These are phyloP conservation scores for Globisporangium cederbergense DNA, from an alignment of 352 stramenopile genomes.

Conservation along the genomic window DNA sequence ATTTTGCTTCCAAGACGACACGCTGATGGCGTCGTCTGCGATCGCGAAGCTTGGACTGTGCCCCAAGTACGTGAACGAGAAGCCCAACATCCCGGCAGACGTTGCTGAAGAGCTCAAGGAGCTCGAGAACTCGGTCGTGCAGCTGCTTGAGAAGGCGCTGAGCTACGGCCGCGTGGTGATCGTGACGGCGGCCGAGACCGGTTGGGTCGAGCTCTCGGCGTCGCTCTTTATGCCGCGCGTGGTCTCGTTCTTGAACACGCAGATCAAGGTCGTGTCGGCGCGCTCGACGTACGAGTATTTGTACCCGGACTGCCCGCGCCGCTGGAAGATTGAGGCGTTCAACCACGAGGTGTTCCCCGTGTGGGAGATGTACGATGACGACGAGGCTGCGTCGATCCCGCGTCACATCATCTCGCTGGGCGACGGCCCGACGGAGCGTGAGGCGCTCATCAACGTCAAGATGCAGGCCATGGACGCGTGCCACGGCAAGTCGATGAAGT, in stretches of 20 bases:
- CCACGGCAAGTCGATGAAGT: slow-evolving; percentile 87
- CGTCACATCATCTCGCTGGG: slow-evolving; percentile 80
- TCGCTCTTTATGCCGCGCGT: slow-evolving; percentile 86
- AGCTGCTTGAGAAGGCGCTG: slow-evolving; percentile 69
- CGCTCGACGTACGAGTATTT: slow-evolving; percentile 87
- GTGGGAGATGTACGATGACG: slow-evolving; percentile 66
- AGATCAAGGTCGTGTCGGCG: slow-evolving; percentile 89
- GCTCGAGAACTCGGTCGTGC: slow-evolving; percentile 73
- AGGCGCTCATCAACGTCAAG: slow-evolving; percentile 84
- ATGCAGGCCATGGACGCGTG: slow-evolving; percentile 78
- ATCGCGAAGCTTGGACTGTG: slow-evolving; percentile 78
- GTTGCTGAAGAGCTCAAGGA: slow-evolving; percentile 71
- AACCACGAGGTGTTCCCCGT: slow-evolving; percentile 81
- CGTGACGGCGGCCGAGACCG: slow-evolving; percentile 85
- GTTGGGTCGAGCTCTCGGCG: slow-evolving; percentile 88
- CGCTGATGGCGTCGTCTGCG: slow-evolving; percentile 74
- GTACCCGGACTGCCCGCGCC: slow-evolving; percentile 77
- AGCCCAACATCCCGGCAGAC: slow-evolving; percentile 66
- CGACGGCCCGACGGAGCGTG: slow-evolving; percentile 79
- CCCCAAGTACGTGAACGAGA: slow-evolving; percentile 85
- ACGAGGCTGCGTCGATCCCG: slow-evolving; percentile 37
- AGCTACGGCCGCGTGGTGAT: slow-evolving; percentile 81
- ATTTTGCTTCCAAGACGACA: slow-evolving; percentile 54
- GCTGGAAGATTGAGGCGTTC: slow-evolving; percentile 90
- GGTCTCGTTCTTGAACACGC: slow-evolving; percentile 67